phyloP scores from a whole-genome alignment of 2,329 filamentous ascomycete species.

The Epichloe glyceriae region DNA sequence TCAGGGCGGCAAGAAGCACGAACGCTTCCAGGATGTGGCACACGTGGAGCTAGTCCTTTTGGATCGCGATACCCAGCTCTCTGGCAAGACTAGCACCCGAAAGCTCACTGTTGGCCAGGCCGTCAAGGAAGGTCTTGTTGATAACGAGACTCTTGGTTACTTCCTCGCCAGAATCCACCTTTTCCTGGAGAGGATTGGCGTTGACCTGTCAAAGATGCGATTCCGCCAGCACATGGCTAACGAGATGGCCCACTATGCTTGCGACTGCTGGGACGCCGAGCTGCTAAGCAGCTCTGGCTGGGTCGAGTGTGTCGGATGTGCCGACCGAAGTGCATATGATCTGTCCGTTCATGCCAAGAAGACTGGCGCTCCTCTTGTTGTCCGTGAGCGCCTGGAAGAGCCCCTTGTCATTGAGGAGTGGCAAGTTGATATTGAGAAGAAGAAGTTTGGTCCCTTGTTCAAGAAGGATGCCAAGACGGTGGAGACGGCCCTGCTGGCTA shows the following conservation, averaged over 20 bases:
- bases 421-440: constrained; percentile 79
- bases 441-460: constrained; percentile 89
- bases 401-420: constrained; percentile 77
- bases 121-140: constrained; percentile 68
- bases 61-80: constrained; percentile 71
- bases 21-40: constrained; percentile 74
- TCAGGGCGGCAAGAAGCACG: constrained; percentile 85
- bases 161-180: constrained; percentile 89
- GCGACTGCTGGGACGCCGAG: constrained; percentile 97
- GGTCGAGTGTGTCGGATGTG: constrained; percentile 97
- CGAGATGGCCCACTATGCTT: constrained; percentile 76
- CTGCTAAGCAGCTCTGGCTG: constrained; percentile 84
- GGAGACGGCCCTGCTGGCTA: constrained; percentile 61
- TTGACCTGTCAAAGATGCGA: constrained; percentile 77
- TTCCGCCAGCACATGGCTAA: constrained; percentile 93
- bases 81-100: constrained; percentile 65
- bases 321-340: constrained; percentile 91
- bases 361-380: constrained; percentile 75
- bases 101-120: constrained; percentile 74
- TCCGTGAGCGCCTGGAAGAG: constrained; percentile 67
- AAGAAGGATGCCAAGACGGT: constrained; percentile 88
- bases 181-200: constrained; percentile 79
- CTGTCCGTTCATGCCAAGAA: constrained; percentile 84
- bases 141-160: constrained; percentile 97
- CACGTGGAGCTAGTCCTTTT: constrained; percentile 74